Conservation (phyloP, 73 alveolate species). For the Paraurostyla sp. region DNA sequence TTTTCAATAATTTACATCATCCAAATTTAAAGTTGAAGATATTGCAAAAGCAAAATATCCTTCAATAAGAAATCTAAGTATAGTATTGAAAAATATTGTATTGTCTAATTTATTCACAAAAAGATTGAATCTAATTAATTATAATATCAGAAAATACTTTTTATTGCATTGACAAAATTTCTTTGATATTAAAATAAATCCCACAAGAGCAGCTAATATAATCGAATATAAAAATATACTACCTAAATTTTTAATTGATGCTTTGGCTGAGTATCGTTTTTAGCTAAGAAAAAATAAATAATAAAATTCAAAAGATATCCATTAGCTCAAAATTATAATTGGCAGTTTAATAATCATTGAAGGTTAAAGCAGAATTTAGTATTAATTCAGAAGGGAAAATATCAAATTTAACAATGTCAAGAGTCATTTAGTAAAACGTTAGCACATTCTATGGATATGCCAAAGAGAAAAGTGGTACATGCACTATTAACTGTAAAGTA, state of each 20-base stretch:
- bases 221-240: not conserved
- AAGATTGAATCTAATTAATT: not conserved
- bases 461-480: not conserved
- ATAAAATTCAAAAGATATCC: slow-evolving; percentile 7
- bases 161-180: no score
- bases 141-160: no score
- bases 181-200: no score
- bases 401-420: not conserved
- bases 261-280: not conserved
- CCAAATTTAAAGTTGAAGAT: not conserved
- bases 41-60: not conserved
- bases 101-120: not conserved
- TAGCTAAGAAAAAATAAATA: not conserved
- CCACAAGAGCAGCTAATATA: no score
- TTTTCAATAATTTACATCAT: not conserved
- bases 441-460: not conserved
- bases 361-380: not conserved
- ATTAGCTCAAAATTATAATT: not conserved
- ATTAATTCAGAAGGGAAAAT: not conserved
- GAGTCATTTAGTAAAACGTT: not conserved
- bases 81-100: not conserved
- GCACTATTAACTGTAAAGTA: slow-evolving; percentile 5
- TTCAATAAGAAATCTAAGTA: not conserved
- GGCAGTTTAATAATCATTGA: not conserved
- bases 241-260: not conserved